phyloP scores from a whole-genome alignment of 169 alveolate species.

The Plasmodium gallinaceum region DNA sequence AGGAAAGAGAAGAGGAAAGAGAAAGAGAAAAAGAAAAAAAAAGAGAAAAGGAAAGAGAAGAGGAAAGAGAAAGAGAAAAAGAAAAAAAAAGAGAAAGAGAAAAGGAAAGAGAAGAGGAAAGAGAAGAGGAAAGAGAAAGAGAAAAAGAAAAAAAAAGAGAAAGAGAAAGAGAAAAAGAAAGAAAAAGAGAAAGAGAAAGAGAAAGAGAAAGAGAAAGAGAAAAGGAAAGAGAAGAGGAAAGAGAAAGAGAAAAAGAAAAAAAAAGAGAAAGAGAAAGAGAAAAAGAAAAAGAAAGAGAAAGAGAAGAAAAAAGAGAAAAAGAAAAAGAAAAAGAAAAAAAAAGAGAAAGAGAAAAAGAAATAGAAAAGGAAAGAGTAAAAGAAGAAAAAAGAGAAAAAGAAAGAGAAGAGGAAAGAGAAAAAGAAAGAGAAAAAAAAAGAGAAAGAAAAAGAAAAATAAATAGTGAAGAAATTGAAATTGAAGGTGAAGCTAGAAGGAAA shows the following conservation, averaged over 20 bases:
- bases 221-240: neutral
- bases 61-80: neutral
- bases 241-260: constrained; percentile 1
- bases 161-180: neutral
- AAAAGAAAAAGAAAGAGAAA: neutral
- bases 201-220: neutral
- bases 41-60: neutral
- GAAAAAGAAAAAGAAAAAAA: constrained; percentile 1
- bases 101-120: too few species aligned
- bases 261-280: neutral
- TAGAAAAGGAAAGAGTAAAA: neutral
- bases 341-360: constrained; percentile 8
- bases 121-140: neutral
- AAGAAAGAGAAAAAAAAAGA: neutral
- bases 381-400: neutral
- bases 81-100: neutral
- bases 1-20: neutral
- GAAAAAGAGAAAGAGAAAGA: neutral
- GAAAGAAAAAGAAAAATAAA: neutral
- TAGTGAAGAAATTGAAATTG: neutral
- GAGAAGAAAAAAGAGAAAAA: neutral
- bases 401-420: constrained; percentile 5
- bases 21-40: neutral
- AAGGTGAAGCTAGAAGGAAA: neutral
- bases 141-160: too few species aligned